A percentile compares a stretch with the other conserved stretches of the same genome.
Evolutionary conservation across 78 protist genomes (phyloP).

Genomic region (Bodo saltans): DNA sequence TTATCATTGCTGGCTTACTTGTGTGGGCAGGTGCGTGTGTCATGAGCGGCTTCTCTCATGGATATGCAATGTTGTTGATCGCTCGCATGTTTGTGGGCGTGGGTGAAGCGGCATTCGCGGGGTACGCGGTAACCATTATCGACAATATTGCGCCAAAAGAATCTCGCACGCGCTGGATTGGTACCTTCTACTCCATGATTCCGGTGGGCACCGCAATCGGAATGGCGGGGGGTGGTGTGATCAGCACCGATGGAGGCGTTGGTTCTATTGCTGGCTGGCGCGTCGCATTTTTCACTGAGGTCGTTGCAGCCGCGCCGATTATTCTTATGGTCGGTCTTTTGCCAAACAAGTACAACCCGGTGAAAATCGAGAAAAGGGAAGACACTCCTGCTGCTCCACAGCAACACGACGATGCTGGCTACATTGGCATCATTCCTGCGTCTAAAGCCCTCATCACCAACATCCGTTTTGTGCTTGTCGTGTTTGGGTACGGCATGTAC

Average conservation of each 20-base stretch:
- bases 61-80: not conserved
- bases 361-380: not conserved
- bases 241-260: not conserved
- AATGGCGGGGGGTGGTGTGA: slow-evolving; percentile 24
- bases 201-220: slow-evolving; percentile 31
- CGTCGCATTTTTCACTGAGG: slow-evolving; percentile 2
- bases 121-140: slow-evolving; percentile 24
- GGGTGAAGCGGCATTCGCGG: slow-evolving; percentile 31
- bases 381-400: not conserved
- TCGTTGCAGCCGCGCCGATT: not conserved
- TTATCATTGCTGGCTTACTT: slow-evolving; percentile 1
- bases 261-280: slow-evolving; percentile 6
- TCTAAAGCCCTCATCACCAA: not conserved
- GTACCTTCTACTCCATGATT: slow-evolving; percentile 19
- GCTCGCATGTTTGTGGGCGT: slow-evolving; percentile 12
- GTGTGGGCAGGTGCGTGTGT: slow-evolving; percentile 1
- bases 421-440: not conserved
- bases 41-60: not conserved
- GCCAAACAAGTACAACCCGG: not conserved
- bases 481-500: slow-evolving; percentile 31
- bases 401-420: not conserved
- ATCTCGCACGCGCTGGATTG: slow-evolving; percentile 10
- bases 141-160: slow-evolving; percentile 32
- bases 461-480: not conserved
- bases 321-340: not conserved